Percentiles rank a stretch among this genome's conserved stretches.
Evolutionary conservation across 164 flowering plant species (phyloP).

Genomic region (Macadamia integrifolia): DNA sequence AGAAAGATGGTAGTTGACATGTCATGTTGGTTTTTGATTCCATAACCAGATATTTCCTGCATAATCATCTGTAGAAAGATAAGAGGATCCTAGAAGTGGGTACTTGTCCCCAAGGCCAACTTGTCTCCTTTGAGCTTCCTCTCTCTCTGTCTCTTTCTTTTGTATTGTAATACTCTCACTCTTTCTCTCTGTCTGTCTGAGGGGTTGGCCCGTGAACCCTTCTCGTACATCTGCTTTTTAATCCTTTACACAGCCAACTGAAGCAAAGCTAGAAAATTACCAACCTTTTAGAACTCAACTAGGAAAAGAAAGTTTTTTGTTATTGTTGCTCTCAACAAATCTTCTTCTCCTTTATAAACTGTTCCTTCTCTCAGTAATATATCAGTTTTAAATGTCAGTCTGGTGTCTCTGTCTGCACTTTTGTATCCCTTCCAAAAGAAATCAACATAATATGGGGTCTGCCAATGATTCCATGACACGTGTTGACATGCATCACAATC

Average conservation of each 20-base stretch:
- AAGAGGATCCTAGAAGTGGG: neutral
- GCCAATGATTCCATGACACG: neutral
- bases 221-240: slow-evolving; percentile 7
- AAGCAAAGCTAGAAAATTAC: neutral
- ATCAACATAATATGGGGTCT: neutral
- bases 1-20: slow-evolving; percentile 17
- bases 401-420: slow-evolving; percentile 3
- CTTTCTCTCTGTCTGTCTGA: neutral
- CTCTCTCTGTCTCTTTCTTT: slow-evolving; percentile 12
- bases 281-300: neutral
- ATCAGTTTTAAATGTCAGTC: neutral
- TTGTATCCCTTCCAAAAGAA: neutral
- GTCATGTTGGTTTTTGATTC: slow-evolving; percentile 12
- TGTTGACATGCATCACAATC: slow-evolving; percentile 12
- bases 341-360: neutral
- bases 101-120: no score
- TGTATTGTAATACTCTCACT: neutral
- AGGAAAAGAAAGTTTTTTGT: neutral
- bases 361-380: neutral
- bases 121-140: neutral
- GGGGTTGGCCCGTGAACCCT: slow-evolving; percentile 12
- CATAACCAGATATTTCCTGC: slow-evolving; percentile 13
- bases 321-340: neutral
- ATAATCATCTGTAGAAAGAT: neutral
- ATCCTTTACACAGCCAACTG: neutral